These are phyloP conservation scores for Dipteronia sinensis DNA, from an alignment of 345 rosid species.

Conservation along the genomic window DNA sequence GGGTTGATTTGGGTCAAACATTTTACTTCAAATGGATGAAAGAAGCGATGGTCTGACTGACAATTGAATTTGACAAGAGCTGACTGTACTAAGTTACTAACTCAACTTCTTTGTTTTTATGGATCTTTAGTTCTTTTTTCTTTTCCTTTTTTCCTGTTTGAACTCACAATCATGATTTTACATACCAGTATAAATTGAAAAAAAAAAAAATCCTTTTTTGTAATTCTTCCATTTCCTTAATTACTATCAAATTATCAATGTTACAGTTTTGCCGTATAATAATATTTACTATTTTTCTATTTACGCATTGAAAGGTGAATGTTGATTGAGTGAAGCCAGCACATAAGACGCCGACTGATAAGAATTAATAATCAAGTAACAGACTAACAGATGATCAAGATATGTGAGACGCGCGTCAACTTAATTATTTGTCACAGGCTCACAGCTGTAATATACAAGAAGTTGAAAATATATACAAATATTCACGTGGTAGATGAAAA, in stretches of 20 bases:
- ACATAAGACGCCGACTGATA: background rate
- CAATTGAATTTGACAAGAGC: slow-evolving; percentile 29
- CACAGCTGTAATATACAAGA: background rate
- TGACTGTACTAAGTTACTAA: slow-evolving; percentile 44
- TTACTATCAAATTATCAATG: background rate
- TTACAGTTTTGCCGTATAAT: background rate
- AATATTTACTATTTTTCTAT: no score
- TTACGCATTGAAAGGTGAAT: no score
- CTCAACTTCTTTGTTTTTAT: slow-evolving; percentile 22
- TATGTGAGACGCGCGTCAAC: background rate
- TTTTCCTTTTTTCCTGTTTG: slow-evolving; percentile 10
- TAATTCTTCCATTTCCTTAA: background rate
- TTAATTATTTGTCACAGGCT: background rate
- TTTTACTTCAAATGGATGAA: slow-evolving; percentile 8
- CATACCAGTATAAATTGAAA: slow-evolving; percentile 27
- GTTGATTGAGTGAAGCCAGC: background rate
- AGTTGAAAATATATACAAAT: no score
- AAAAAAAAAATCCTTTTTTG: slow-evolving; percentile 28
- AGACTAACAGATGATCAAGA: no score
- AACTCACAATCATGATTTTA: slow-evolving; percentile 34
- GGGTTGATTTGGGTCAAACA: slow-evolving; percentile 26
- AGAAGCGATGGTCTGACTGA: slow-evolving; percentile 25
- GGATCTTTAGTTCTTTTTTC: background rate
- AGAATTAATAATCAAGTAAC: no score
- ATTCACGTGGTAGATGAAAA: background rate